Percentiles rank a stretch among this genome's conserved stretches.
phyloP scores from a whole-genome alignment of 176 grass and related monocot genomes.

The Hordeum marinum region DNA sequence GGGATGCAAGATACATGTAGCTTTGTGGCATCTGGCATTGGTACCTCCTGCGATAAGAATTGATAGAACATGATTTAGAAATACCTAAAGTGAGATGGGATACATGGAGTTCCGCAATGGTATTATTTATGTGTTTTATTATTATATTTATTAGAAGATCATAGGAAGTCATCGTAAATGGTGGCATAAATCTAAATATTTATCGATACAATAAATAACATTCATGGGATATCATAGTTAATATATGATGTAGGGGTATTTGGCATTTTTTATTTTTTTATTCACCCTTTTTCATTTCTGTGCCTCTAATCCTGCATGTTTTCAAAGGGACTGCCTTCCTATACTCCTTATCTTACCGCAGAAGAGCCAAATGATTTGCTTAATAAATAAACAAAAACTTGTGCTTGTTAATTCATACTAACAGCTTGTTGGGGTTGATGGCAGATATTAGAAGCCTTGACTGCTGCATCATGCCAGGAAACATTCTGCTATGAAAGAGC shows the following conservation, averaged over 20 bases:
- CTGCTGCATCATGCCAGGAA: constrained; percentile 99
- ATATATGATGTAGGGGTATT: background rate
- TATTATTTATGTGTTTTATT: background rate
- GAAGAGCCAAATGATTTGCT: constrained; percentile 3
- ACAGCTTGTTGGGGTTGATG: constrained; percentile 21
- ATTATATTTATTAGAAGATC: background rate
- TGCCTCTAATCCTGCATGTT: background rate
- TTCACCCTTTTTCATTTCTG: no score
- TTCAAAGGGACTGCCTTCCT: background rate
- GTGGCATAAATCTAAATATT: background rate
- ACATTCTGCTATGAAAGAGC: constrained; percentile 99
- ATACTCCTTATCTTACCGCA: background rate
- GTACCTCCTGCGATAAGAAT: background rate
- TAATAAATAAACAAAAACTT: background rate
- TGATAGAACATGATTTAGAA: background rate
- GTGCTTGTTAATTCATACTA: background rate
- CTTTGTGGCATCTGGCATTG: constrained; percentile 10
- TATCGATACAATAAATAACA: background rate
- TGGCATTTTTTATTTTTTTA: no score
- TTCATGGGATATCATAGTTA: background rate
- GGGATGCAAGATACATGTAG: background rate
- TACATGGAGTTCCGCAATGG: background rate
- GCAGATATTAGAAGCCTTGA: constrained; percentile 97
- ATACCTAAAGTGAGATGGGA: background rate
- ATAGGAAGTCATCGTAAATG: background rate